phyloP scores from a whole-genome alignment of 768 basidiomycete genomes.

The Cystoderma amianthinum region DNA sequence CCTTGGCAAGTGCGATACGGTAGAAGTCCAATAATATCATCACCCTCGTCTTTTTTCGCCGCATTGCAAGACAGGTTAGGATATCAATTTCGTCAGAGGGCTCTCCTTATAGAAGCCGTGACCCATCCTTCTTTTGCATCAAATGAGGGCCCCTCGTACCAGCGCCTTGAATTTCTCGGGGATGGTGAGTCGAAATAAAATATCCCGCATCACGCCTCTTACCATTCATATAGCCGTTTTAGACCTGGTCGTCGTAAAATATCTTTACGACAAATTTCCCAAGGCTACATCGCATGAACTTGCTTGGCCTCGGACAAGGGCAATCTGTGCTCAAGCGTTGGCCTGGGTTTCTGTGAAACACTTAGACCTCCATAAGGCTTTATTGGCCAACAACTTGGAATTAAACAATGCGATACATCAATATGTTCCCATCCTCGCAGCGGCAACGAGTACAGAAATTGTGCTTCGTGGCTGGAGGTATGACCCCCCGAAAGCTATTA shows the following conservation, averaged over 20 bases:
- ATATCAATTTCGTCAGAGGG: conserved; percentile 60
- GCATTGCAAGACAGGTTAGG: conserved; percentile 58
- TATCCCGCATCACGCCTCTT: neutral
- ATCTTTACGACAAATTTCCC: conserved; percentile 66
- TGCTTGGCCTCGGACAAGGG: conserved; percentile 60
- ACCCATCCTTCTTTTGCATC: conserved; percentile 75
- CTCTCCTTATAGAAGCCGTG: conserved; percentile 69
- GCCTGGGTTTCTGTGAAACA: conserved; percentile 61
- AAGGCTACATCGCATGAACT: conserved; percentile 71
- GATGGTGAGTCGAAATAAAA: conserved; percentile 52
- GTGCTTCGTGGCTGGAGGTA: conserved; percentile 71
- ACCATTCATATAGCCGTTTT: conserved; percentile 46
- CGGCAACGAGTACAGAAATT: conserved; percentile 51
- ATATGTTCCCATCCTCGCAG: conserved; percentile 53
- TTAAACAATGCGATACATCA: conserved; percentile 57
- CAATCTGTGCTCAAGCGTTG: conserved; percentile 69
- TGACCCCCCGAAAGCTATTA: conserved; percentile 80
- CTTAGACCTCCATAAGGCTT: conserved; percentile 59
- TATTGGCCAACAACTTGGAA: conserved; percentile 64
- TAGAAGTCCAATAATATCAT: conserved; percentile 18
- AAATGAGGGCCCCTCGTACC: conserved; percentile 58
- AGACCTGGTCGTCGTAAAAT: conserved; percentile 64
- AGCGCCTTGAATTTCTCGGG: conserved; percentile 84
- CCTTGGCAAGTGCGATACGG: conserved; percentile 64
- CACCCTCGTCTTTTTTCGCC: conserved; percentile 39